Conservation (phyloP, 2,329 filamentous ascomycete genomes). For the Beauveria medogensis region DNA sequence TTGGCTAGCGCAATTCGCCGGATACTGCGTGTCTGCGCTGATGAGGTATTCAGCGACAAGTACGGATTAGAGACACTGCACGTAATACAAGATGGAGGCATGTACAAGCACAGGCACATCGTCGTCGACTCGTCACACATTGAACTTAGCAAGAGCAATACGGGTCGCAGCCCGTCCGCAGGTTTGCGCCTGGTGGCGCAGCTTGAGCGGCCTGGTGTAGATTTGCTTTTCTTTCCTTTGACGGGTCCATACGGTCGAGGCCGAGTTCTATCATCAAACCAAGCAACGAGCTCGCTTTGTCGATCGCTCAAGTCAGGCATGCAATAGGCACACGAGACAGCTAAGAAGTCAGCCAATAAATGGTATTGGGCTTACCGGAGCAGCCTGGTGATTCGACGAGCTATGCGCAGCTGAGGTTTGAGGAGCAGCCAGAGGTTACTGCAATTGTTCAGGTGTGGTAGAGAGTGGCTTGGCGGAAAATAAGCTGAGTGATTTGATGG, state of each 20-base stretch:
- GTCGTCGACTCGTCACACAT: neutral
- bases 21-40: neutral
- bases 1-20: neutral
- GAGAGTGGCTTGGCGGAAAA: neutral
- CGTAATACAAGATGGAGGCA: neutral
- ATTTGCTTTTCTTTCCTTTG: neutral
- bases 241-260: neutral
- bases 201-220: neutral
- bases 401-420: neutral
- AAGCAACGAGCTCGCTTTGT: neutral
- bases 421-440: neutral
- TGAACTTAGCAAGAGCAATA: neutral
- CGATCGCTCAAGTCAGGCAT: constrained; percentile 1
- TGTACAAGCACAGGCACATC: neutral
- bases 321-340: neutral
- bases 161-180: neutral
- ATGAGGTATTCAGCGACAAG: neutral
- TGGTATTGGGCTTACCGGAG: neutral
- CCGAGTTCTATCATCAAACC: neutral
- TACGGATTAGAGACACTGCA: neutral
- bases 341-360: neutral
- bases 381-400: neutral
- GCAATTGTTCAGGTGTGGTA: neutral
- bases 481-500: constrained; percentile 8
- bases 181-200: constrained; percentile 7